These are phyloP conservation scores for Prunus yedoensis DNA, from an alignment of 331 rosid species.

Conservation along the genomic window DNA sequence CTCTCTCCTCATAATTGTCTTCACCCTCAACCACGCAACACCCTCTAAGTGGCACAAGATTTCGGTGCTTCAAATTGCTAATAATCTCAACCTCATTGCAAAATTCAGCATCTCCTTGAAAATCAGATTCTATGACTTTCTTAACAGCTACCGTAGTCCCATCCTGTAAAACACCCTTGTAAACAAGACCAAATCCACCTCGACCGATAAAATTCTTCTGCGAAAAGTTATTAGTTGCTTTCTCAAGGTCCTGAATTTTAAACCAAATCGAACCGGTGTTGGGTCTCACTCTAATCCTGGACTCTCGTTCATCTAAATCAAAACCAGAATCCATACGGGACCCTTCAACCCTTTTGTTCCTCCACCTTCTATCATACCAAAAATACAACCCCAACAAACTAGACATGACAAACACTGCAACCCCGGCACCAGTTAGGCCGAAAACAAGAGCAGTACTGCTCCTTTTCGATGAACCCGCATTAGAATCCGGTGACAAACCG, in stretches of 20 bases:
- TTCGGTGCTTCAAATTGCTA: slow-evolving; percentile 79
- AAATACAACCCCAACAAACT: slow-evolving; percentile 55
- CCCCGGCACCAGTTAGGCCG: slow-evolving; percentile 54
- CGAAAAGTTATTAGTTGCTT: slow-evolving; percentile 69
- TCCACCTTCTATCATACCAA: slow-evolving; percentile 54
- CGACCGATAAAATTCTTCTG: slow-evolving; percentile 72
- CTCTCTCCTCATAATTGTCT: slow-evolving; percentile 38
- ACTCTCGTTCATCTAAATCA: slow-evolving; percentile 43
- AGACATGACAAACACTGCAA: slow-evolving; percentile 45
- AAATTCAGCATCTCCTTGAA: slow-evolving; percentile 67
- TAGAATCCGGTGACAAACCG: slow-evolving; percentile 27
- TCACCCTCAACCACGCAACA: slow-evolving; percentile 69
- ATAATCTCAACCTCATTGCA: slow-evolving; percentile 86
- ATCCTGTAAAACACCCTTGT: slow-evolving; percentile 65
- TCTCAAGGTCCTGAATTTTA: slow-evolving; percentile 73
- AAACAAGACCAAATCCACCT: slow-evolving; percentile 84
- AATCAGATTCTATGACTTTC: slow-evolving; percentile 67
- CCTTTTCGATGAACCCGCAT: slow-evolving; percentile 25
- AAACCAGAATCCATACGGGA: slow-evolving; percentile 25
- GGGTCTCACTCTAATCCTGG: slow-evolving; percentile 57
- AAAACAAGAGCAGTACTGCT: slow-evolving; percentile 46
- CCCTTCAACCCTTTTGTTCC: slow-evolving; percentile 23
- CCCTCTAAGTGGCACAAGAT: slow-evolving; percentile 84
- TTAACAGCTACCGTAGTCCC: slow-evolving; percentile 73
- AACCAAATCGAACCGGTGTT: slow-evolving; percentile 77